Conservation (phyloP, 163 green algal genomes). For the Dunaliella salina region DNA sequence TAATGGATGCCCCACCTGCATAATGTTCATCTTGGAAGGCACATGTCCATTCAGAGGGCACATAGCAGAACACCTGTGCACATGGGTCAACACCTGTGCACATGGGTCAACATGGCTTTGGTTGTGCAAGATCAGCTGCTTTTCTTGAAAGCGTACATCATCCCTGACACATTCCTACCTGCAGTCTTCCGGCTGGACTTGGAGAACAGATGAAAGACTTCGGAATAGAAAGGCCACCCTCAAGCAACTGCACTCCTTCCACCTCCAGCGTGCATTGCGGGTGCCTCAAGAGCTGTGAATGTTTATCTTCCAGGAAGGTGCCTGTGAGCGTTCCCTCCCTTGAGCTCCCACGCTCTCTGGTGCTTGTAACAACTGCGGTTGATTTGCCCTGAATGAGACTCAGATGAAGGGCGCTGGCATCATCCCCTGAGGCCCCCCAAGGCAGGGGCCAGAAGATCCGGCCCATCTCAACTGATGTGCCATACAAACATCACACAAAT, state of each 20-base stretch:
- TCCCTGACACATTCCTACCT: background rate
- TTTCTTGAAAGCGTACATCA: background rate
- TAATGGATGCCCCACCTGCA: background rate
- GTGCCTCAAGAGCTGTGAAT: background rate
- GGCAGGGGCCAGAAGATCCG: too few relatives aligned
- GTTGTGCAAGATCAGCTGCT: background rate
- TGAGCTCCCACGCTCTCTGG: background rate
- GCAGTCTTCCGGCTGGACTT: background rate
- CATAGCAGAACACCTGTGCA: slow-evolving; percentile 4
- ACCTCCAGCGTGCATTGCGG: background rate
- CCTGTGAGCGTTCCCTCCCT: background rate
- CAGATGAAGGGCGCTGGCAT: too few relatives aligned
- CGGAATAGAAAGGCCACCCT: background rate
- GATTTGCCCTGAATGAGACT: too few relatives aligned
- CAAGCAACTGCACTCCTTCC: background rate
- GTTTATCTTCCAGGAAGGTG: too few relatives aligned
- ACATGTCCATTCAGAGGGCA: background rate
- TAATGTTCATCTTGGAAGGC: background rate
- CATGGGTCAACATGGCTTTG: background rate
- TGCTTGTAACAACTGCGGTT: background rate
- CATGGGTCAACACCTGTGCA: background rate
- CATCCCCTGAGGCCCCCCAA: too few relatives aligned
- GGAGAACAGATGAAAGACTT: background rate
- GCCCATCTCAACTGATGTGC: too few relatives aligned
- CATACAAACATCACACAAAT: too few relatives aligned